Conservation (phyloP, 768 basidiomycete species). For the Boletus vinaceobasis region DNA sequence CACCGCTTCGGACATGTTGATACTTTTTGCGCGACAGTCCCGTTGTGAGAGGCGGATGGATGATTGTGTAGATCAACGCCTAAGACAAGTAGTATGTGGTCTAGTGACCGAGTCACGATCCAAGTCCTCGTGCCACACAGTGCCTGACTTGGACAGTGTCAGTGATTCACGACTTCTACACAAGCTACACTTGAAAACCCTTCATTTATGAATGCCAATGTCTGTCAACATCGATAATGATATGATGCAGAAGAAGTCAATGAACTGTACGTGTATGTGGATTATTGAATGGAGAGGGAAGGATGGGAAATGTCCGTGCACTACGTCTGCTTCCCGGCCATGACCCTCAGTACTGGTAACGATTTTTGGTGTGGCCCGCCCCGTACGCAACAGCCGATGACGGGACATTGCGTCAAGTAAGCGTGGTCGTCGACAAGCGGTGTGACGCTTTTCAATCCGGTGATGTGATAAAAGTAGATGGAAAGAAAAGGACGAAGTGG, state of each 20-base stretch:
- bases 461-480: background rate
- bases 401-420: background rate
- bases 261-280: constrained; percentile 18
- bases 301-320: constrained; percentile 35
- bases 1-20: constrained; percentile 21
- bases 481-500: background rate
- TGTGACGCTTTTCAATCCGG: background rate
- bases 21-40: background rate
- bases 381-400: background rate
- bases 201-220: constrained; percentile 15
- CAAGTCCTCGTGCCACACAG: background rate
- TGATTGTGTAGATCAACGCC: background rate
- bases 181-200: background rate
- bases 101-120: constrained; percentile 6
- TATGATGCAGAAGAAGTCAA: constrained; percentile 26
- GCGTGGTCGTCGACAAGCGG: constrained; percentile 2
- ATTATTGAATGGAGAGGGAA: constrained; percentile 29
- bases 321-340: constrained; percentile 35
- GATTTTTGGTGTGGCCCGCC: constrained; percentile 15
- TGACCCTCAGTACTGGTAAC: constrained; percentile 28
- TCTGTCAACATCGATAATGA: constrained; percentile 23
- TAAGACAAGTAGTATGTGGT: background rate
- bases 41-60: background rate
- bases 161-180: background rate
- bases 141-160: background rate